Percentiles rank a stretch among this genome's conserved stretches.
Evolutionary conservation across 352 stramenopile species (phyloP).

Genomic region (Globisporangium sylvaticum): DNA sequence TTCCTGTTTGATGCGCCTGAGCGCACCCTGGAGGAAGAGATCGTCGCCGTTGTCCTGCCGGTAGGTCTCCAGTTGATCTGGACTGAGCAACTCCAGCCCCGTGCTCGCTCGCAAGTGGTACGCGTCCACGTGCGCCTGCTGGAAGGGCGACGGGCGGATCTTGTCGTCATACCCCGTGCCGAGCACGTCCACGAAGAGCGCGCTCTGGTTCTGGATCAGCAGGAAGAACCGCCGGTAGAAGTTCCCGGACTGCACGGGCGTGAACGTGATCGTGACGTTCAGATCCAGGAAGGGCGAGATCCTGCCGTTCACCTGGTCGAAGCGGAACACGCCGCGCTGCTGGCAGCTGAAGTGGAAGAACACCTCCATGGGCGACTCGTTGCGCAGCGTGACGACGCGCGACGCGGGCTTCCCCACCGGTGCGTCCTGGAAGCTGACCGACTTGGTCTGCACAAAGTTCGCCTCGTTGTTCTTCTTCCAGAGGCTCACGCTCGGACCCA

Average conservation of each 20-base stretch:
- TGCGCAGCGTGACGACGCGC: slow-evolving; percentile 80
- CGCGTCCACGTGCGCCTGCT: slow-evolving; percentile 89
- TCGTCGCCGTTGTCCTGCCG: slow-evolving; percentile 63
- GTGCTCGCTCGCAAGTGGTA: slow-evolving; percentile 51
- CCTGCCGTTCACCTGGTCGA: slow-evolving; percentile 68
- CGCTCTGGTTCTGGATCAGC: slow-evolving; percentile 81
- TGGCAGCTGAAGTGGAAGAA: slow-evolving; percentile 81
- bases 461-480: slow-evolving; percentile 81
- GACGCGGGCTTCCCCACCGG: slow-evolving; percentile 48
- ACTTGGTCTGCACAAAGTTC: slow-evolving; percentile 67
- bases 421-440: slow-evolving; percentile 90
- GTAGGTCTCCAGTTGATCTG: slow-evolving; percentile 79
- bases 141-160: slow-evolving; percentile 86
- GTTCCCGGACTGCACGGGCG: slow-evolving; percentile 68
- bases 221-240: slow-evolving; percentile 90
- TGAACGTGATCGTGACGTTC: slow-evolving; percentile 85
- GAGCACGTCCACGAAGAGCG: slow-evolving; percentile 85
- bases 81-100: slow-evolving; percentile 68
- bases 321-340: slow-evolving; percentile 76
- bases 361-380: slow-evolving; percentile 68
- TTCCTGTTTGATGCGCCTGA: slow-evolving; percentile 28
- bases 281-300: slow-evolving; percentile 78
- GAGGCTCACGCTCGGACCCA: slow-evolving; percentile 61
- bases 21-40: slow-evolving; percentile 57
- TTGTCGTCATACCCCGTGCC: slow-evolving; percentile 89